A percentile compares a stretch with the other conserved stretches of the same genome.
phyloP scores from a whole-genome alignment of 73 alveolate species.

The Tetrahymena elliotti region DNA sequence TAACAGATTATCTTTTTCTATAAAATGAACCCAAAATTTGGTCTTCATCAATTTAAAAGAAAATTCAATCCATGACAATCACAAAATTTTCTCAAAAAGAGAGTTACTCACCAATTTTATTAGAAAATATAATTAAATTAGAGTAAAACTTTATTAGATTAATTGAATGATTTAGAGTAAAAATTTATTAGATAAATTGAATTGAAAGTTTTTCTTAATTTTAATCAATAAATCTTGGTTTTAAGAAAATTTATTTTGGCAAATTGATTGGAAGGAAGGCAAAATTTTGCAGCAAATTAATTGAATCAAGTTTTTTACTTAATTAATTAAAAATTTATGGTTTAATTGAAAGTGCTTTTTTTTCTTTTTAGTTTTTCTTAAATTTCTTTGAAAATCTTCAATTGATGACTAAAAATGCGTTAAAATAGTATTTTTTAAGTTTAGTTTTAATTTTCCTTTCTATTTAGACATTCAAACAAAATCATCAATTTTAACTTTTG shows the following conservation, averaged over 20 bases:
- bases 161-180: neutral
- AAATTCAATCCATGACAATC: too few relatives aligned
- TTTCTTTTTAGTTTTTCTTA: neutral
- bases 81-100: neutral
- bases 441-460: neutral
- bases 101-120: neutral
- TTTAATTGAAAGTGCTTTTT: too few relatives aligned
- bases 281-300: too few relatives aligned
- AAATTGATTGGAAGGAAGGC: too few relatives aligned
- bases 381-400: neutral
- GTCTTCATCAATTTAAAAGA: too few relatives aligned
- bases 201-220: neutral
- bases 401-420: neutral
- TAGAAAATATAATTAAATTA: too few relatives aligned
- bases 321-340: neutral
- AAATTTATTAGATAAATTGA: neutral
- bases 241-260: too few relatives aligned
- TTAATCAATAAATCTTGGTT: too few relatives aligned
- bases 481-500: too few relatives aligned
- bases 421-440: neutral
- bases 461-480: neutral
- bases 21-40: too few relatives aligned
- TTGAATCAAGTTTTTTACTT: neutral
- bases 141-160: neutral
- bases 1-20: too few relatives aligned